Conservation (phyloP, 2,329 filamentous ascomycete species). For the Fusarium dlaminii region DNA sequence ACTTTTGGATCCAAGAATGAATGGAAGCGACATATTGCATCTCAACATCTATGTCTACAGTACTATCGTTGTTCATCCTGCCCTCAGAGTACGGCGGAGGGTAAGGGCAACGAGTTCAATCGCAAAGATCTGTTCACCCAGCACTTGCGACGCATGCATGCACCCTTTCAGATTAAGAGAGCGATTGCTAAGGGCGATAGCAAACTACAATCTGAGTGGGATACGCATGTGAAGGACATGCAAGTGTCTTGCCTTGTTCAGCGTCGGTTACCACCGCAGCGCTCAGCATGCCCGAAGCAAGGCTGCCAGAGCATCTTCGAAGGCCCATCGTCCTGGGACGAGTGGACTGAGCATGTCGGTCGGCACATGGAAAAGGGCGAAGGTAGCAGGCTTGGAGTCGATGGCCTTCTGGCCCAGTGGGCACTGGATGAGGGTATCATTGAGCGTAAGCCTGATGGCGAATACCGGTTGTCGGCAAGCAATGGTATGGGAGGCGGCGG, state of each 20-base stretch:
- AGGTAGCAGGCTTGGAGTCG: constrained; percentile 65
- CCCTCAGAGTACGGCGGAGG: constrained; percentile 62
- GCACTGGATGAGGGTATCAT: constrained; percentile 72
- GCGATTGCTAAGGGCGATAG: constrained; percentile 65
- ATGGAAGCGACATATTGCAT: constrained; percentile 95
- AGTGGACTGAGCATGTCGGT: constrained; percentile 92
- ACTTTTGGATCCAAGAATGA: constrained; percentile 95
- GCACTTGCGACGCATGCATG: constrained; percentile 93
- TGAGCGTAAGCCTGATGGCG: constrained; percentile 63
- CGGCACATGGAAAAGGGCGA: constrained; percentile 84
- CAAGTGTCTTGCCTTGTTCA: constrained; percentile 77
- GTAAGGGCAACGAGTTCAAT: constrained; percentile 80
- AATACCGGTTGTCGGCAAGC: constrained; percentile 59
- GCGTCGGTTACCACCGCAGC: constrained; percentile 74
- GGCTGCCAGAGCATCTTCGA: constrained; percentile 79
- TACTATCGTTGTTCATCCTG: constrained; percentile 73
- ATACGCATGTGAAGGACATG: constrained; percentile 73
- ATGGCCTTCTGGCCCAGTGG: constrained; percentile 67
- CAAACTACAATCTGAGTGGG: constrained; percentile 70
- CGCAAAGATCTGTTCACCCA: constrained; percentile 96
- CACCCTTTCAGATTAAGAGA: constrained; percentile 71
- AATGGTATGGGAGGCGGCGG: constrained; percentile 40
- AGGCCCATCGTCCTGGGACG: constrained; percentile 82
- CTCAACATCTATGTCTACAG: constrained; percentile 81
- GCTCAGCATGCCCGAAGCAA: constrained; percentile 74